These are phyloP conservation scores for Aureobasidium melanogenum DNA, from an alignment of 2,329 filamentous ascomycete species.

Conservation along the genomic window DNA sequence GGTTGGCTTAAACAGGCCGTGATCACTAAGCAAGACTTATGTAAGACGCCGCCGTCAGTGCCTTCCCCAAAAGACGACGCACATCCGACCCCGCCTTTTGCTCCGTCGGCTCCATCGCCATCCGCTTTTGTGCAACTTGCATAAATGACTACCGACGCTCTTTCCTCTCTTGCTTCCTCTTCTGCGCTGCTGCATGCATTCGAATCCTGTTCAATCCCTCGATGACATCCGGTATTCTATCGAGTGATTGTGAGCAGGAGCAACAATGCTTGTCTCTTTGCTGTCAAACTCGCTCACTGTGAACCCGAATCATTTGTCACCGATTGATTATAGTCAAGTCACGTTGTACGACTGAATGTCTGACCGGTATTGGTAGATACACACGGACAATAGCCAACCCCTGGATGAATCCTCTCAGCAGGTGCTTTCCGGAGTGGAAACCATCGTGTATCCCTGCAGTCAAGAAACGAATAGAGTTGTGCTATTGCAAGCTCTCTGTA, in stretches of 20 bases:
- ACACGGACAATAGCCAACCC: too few species aligned
- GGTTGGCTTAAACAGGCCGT: background rate
- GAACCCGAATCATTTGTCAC: background rate
- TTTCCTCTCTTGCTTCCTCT: background rate
- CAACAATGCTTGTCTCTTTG: too few species aligned
- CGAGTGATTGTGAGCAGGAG: background rate
- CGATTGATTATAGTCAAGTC: background rate
- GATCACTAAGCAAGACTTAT: constrained; percentile 11
- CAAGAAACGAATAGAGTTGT: background rate
- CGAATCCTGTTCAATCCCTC: background rate
- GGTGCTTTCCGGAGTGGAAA: too few species aligned
- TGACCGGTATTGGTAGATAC: too few species aligned
- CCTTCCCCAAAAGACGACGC: background rate
- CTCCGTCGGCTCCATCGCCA: background rate
- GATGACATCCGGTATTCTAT: too few species aligned
- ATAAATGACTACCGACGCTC: background rate
- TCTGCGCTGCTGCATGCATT: background rate
- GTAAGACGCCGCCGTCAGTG: background rate
- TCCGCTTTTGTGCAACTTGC: background rate
- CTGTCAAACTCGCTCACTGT: background rate
- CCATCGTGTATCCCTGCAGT: too few species aligned
- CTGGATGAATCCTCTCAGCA: too few species aligned
- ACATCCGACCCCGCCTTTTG: background rate
- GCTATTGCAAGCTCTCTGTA: too few species aligned
- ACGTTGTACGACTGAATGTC: background rate